Evolutionary conservation across 1,284 basidiomycete genomes (phyloP), one percentile per base, ranked within the genome.

Genomic region (Puccinia triticina): DNA sequence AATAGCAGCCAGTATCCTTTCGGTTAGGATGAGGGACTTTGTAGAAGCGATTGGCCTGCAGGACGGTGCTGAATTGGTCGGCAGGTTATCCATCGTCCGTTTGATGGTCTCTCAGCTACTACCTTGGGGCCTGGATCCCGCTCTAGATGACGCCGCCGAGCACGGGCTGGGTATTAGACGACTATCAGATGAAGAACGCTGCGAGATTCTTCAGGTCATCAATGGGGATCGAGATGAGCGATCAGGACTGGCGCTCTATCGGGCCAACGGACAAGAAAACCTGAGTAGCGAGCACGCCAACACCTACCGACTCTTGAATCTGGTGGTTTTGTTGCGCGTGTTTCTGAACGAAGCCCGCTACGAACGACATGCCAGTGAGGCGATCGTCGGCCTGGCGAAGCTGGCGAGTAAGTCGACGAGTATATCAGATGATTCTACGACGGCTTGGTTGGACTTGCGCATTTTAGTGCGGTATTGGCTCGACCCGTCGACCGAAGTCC

Each of bases 381-480:
- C 64, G 43, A 74, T 82, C n/a, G 78, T 71, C 10, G 55, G 71
- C 46, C 40, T 80, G 55, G 46, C 78, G 16, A 59, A 43, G 64
- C 40, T 73, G 32, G 64, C 48, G 37, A 53, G 69, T 34, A 61
- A 40, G 55, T n/a, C 40, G 37, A 43, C 40, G 16, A 57, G 50
- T 26, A 4, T 32, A 4, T 21, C 40, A 26, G 50, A 79, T 71
- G 48, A 50, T 40, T n/a, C 12, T 69, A 26, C 34, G 16, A 16
- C 37, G 40, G 23, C 67, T 14, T 79, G 67, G 50, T 53, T 82
- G 34, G 80, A 82, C 61, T 67, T 82, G 26, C 21, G 34, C 21
- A 82, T 61, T 23, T 50, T 82, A 40, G 61, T 82, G 21, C 43
- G 73, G 1, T 75, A 82, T 67, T 82, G 80, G 80, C 72, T 82